A percentile compares a stretch with the other conserved stretches of the same genome.
These are phyloP conservation scores for Immersiella caudata DNA, from an alignment of 495 filamentous ascomycete species.

Conservation along the genomic window DNA sequence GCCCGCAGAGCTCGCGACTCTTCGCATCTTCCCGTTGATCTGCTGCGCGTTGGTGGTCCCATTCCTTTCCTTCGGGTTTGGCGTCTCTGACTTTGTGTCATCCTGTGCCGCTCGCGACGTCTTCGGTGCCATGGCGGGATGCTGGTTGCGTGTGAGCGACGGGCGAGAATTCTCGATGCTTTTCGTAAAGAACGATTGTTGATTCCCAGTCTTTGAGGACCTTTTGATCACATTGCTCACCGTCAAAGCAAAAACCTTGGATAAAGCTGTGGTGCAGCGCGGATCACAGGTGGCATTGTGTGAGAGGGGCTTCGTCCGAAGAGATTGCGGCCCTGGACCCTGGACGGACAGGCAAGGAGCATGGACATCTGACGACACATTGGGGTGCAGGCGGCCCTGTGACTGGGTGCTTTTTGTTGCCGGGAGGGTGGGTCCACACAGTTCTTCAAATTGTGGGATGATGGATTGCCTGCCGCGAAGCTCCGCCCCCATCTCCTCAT, in stretches of 20 bases:
- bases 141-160: not conserved
- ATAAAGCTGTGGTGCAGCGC: conserved; percentile 10
- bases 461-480: not conserved
- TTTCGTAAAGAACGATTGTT: no score
- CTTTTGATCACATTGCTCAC: conserved; percentile 23
- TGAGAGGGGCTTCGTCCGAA: conserved; percentile 26
- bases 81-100: conserved; percentile 51
- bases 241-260: not conserved
- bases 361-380: conserved; percentile 32
- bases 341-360: conserved; percentile 10
- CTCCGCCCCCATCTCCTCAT: not conserved
- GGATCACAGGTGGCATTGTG: conserved; percentile 27
- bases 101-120: conserved; percentile 42
- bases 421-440: not conserved
- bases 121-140: conserved; percentile 40
- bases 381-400: not conserved
- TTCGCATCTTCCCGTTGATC: conserved; percentile 49
- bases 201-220: no score
- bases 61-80: conserved; percentile 49
- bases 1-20: conserved; percentile 50
- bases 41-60: conserved; percentile 40
- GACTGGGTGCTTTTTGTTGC: conserved; percentile 1
- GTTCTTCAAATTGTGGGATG: conserved; percentile 1
- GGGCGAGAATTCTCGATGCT: no score
- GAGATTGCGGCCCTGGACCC: conserved; percentile 34